phyloP scores from a whole-genome alignment of 2,329 filamentous ascomycete species.

The Aspergillus spinulosporus region DNA sequence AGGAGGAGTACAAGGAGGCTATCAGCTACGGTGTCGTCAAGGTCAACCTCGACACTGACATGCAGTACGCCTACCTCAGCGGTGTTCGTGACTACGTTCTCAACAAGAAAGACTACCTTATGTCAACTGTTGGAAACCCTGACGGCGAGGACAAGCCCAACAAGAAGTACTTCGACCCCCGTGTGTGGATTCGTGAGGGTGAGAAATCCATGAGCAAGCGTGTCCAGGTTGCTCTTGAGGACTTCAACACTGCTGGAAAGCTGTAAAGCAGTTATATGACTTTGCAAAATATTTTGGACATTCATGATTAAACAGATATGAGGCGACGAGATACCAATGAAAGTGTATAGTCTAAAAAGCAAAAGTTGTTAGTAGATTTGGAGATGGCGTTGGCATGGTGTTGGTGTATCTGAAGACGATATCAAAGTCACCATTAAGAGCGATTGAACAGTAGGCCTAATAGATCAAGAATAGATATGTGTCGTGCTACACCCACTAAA shows the following conservation, averaged over 20 bases:
- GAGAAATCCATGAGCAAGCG: conserved; percentile 94
- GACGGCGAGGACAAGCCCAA: conserved; percentile 97
- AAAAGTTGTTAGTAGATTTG: neutral
- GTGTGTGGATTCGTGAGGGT: conserved; percentile 89
- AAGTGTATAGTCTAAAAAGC: neutral
- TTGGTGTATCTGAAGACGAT: neutral
- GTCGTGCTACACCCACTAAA: no score
- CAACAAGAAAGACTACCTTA: conserved; percentile 92
- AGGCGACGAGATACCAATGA: conserved; percentile 8
- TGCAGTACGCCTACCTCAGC: conserved; percentile 89
- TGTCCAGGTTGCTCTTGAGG: conserved; percentile 75
- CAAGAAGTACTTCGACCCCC: conserved; percentile 92
- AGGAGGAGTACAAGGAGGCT: conserved; percentile 85
- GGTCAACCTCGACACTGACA: conserved; percentile 98
- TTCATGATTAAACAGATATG: conserved; percentile 8
- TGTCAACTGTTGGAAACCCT: conserved; percentile 86
- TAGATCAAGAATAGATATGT: no score
- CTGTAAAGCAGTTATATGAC: conserved; percentile 56
- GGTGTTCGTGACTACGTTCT: conserved; percentile 94
- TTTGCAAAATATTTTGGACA: conserved; percentile 9
- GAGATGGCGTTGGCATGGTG: neutral
- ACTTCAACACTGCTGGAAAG: conserved; percentile 85
- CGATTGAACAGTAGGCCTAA: no score
- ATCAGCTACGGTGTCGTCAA: conserved; percentile 96
- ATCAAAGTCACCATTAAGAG: neutral